Evolutionary conservation across 2,329 filamentous ascomycete genomes (phyloP).

Genomic region (Sarocladium strictum): DNA sequence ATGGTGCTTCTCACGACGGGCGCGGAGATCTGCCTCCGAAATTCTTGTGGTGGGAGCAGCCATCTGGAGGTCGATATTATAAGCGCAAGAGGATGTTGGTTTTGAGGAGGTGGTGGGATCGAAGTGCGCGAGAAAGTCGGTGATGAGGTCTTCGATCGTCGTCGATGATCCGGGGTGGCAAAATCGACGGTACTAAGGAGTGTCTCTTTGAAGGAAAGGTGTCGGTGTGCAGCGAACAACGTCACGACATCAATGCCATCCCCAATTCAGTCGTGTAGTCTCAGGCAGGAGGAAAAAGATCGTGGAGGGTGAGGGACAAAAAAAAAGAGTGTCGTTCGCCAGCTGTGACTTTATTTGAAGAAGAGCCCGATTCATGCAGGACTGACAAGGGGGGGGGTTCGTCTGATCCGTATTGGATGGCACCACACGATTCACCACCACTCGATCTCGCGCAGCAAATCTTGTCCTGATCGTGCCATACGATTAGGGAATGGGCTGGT

Average conservation of each 20-base stretch:
- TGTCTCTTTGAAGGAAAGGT: background rate
- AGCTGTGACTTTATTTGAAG: background rate
- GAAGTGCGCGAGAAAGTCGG: background rate
- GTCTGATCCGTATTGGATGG: background rate
- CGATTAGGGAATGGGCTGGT: background rate
- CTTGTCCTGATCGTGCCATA: slow-evolving; percentile 4
- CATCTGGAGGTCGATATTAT: background rate
- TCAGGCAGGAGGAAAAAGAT: too few relatives aligned
- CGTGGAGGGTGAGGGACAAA: background rate
- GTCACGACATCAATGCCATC: background rate
- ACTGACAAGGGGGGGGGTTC: background rate
- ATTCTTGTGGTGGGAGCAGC: background rate
- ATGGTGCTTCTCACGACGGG: slow-evolving; percentile 46
- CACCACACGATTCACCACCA: background rate
- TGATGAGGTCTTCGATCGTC: background rate
- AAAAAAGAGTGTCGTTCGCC: background rate
- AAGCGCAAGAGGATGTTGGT: background rate
- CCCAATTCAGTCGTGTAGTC: background rate
- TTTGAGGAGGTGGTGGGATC: background rate
- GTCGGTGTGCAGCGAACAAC: too few relatives aligned
- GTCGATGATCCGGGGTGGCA: background rate
- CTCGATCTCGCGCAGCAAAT: background rate
- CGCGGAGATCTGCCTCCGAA: slow-evolving; percentile 31
- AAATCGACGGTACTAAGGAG: background rate
- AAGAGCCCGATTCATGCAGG: background rate